Conservation (phyloP, 768 basidiomycete genomes). For the Pisolithus tinctorius region DNA sequence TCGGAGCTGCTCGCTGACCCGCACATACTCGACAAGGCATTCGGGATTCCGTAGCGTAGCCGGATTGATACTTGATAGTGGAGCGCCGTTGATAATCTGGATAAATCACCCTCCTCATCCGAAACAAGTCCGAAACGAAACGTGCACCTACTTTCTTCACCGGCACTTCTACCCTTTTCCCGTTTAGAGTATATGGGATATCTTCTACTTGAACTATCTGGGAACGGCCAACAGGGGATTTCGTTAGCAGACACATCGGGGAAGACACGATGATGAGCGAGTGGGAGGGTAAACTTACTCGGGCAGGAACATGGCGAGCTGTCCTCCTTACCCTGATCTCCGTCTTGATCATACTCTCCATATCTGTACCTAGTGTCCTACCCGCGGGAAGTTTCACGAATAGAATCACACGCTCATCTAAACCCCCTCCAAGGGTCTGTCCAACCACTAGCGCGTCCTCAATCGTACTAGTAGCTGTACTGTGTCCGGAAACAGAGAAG, state of each 20-base stretch:
- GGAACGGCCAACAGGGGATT: slow-evolving; percentile 4
- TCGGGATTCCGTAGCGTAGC: slow-evolving; percentile 70
- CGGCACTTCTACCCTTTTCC: slow-evolving; percentile 74
- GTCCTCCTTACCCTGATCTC: slow-evolving; percentile 60
- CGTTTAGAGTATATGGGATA: slow-evolving; percentile 75
- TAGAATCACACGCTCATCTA: slow-evolving; percentile 70
- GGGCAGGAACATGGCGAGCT: slow-evolving; percentile 71
- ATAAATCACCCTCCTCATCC: not conserved
- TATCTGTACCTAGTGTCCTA: slow-evolving; percentile 38
- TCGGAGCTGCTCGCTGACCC: slow-evolving; percentile 45
- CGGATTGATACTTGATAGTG: slow-evolving; percentile 60
- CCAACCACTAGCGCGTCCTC: slow-evolving; percentile 67
- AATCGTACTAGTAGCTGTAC: slow-evolving; percentile 30
- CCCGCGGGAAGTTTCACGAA: slow-evolving; percentile 62
- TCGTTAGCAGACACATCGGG: slow-evolving; percentile 15
- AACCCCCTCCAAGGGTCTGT: slow-evolving; percentile 54
- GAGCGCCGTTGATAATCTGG: slow-evolving; percentile 74
- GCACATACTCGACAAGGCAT: slow-evolving; percentile 56
- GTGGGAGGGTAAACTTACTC: slow-evolving; percentile 36
- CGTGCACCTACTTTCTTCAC: slow-evolving; percentile 51
- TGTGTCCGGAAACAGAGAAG: slow-evolving; percentile 32
- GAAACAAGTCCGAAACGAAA: not conserved
- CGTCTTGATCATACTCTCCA: slow-evolving; percentile 51
- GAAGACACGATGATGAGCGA: not conserved
- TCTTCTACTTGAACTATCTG: slow-evolving; percentile 67